Conservation (phyloP, 345 rosid genomes). For the Camelina hispida region DNA sequence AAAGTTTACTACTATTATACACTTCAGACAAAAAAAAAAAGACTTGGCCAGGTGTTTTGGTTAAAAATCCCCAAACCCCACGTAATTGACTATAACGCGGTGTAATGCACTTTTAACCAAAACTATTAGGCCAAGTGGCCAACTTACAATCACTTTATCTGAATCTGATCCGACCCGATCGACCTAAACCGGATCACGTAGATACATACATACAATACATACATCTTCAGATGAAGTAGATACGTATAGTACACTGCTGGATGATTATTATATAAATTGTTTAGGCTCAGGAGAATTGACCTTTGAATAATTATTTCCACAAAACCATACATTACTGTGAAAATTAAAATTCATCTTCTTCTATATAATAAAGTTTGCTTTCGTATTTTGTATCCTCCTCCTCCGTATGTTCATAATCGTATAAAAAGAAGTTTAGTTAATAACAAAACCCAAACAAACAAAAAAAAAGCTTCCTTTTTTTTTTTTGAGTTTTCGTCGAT, state of each 20-base stretch:
- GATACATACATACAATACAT: neutral
- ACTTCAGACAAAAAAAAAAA: neutral
- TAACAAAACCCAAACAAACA: too few species aligned
- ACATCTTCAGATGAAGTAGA: constrained; percentile 35
- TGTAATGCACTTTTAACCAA: constrained; percentile 18
- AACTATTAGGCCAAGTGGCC: constrained; percentile 44
- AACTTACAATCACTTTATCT: constrained; percentile 15
- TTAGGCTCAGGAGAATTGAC: constrained; percentile 44
- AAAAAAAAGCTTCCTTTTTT: constrained; percentile 13
- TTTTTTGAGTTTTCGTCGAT: constrained; percentile 14
- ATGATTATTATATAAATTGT: neutral
- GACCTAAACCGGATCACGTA: neutral
- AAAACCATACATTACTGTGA: constrained; percentile 16
- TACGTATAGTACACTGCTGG: constrained; percentile 35
- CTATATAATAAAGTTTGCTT: constrained; percentile 19
- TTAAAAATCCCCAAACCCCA: neutral
- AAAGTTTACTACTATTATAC: neutral
- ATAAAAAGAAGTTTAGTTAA: neutral
- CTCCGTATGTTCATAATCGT: constrained; percentile 20
- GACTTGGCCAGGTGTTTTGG: constrained; percentile 1
- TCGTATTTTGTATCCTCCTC: constrained; percentile 24
- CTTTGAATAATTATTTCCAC: constrained; percentile 5
- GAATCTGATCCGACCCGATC: constrained; percentile 2
- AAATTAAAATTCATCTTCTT: neutral
- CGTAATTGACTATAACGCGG: constrained; percentile 17